Conservation (phyloP, 495 filamentous ascomycete species). For the Talaromyces ruber region DNA sequence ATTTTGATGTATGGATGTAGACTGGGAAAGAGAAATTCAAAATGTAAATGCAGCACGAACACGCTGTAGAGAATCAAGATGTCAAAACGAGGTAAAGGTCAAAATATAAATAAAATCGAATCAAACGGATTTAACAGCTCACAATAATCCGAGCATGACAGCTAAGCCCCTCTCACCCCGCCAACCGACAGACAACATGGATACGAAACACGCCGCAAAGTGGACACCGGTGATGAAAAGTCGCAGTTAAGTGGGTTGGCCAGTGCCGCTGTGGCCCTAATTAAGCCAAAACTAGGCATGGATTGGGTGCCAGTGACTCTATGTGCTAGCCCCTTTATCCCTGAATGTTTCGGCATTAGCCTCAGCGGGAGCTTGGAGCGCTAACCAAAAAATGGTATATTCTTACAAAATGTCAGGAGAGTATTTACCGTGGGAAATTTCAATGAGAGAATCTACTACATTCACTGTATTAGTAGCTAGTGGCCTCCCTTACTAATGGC, state of each 20-base stretch:
- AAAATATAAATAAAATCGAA: not conserved
- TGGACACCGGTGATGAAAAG: not conserved
- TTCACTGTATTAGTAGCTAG: no score
- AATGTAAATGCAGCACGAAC: not conserved
- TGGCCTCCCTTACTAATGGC: no score
- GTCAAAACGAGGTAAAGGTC: not conserved
- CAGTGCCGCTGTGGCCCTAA: not conserved
- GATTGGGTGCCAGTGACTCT: not conserved
- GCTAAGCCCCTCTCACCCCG: not conserved
- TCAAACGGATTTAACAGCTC: not conserved
- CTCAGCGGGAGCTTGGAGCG: no score
- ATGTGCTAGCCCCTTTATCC: no score
- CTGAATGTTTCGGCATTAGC: no score
- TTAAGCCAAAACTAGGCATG: not conserved
- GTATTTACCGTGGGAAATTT: no score
- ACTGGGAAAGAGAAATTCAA: not conserved
- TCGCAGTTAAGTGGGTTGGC: not conserved
- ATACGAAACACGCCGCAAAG: not conserved
- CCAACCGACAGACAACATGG: not conserved
- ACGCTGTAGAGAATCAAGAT: not conserved
- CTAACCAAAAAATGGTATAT: no score
- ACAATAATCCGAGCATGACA: not conserved
- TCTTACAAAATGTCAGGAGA: no score
- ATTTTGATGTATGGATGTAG: conserved; percentile 11
- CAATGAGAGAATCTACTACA: no score